Evolutionary conservation across 1,284 basidiomycete species (phyloP), one percentile per base, ranked within the genome.

Genomic region (Exobasidium cylindrosporum): DNA sequence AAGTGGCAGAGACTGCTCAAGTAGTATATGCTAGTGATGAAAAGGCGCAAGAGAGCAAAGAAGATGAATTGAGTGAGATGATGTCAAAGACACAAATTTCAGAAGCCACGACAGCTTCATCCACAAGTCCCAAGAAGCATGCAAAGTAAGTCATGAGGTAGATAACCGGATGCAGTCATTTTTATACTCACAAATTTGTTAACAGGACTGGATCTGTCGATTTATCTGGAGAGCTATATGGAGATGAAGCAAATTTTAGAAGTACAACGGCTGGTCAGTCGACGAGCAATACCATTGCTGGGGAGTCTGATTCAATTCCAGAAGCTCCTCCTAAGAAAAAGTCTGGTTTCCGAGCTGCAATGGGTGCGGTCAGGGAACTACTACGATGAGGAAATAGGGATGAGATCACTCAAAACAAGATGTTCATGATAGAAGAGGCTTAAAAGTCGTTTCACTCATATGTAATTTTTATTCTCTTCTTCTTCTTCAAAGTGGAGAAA

Each of bases 301-400:
- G 14, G 28, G 13, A n/a, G 28, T 23, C 17, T 14, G 21, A 26
- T 14, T 1, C 14, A 2, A 4, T n/a, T 23, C 24, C 29, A 31
- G 57, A 58, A n/a, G 13, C 24, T 13, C n/a, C 43, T 4, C 40
- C 56, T 1, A 45, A 31, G n/a, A 31, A 17, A 13, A 53, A 26
- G 57, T 17, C 21, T 31, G 43, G 43, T 21, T 58, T 58, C 57
- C 45, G 57, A n/a, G 57, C 57, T n/a, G 54, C 58, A 0, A 49
- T 62, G 40, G 61, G 61, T 26, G 61, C 61, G 6, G 47, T 62
- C n/a, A 53, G 57, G 10, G 61, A 62, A 43, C 56, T 62, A 29
- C 23, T 50, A 24, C 49, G 32, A 43, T 32, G 31, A n/a, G n/a
- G n/a, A n/a, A n/a, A n/a, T n/a, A n/a, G n/a, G n/a, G n/a, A n/a